These are phyloP conservation scores for Bryoglossum gracile DNA, from an alignment of 495 filamentous ascomycete species.

Conservation along the genomic window DNA sequence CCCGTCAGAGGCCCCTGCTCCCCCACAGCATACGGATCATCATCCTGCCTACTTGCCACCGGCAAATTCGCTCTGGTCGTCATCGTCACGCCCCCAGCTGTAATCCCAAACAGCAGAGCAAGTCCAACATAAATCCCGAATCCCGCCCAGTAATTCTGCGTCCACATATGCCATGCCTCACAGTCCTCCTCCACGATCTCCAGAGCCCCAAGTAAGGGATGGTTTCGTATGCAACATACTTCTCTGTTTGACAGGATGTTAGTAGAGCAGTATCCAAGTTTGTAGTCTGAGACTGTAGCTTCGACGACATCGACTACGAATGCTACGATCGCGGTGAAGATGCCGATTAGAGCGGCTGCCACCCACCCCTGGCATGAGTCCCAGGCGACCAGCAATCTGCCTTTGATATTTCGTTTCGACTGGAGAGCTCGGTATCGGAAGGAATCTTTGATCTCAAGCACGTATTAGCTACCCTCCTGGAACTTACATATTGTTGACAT, in stretches of 20 bases:
- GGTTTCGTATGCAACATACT: conserved; percentile 36
- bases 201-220: conserved; percentile 23
- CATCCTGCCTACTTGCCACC: conserved; percentile 24
- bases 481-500: background rate
- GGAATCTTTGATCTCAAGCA: conserved; percentile 45
- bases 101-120: conserved; percentile 41
- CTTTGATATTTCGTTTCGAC: conserved; percentile 32
- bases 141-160: conserved; percentile 27
- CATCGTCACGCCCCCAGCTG: conserved; percentile 44
- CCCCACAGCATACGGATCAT: background rate
- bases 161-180: conserved; percentile 38
- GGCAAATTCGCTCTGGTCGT: conserved; percentile 43
- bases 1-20: conserved; percentile 24
- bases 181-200: conserved; percentile 31
- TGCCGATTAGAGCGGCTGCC: conserved; percentile 44
- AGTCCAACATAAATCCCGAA: conserved; percentile 45
- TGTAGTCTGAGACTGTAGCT: conserved; percentile 48
- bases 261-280: conserved; percentile 42
- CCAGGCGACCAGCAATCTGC: conserved; percentile 27
- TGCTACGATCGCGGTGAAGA: conserved; percentile 48
- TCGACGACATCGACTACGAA: conserved; percentile 47
- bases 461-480: conserved; percentile 1
- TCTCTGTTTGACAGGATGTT: conserved; percentile 41
- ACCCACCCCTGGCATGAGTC: conserved; percentile 45
- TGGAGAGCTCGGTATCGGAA: conserved; percentile 40